These are phyloP conservation scores for Nitzschia putrida DNA, from an alignment of 108 stramenopile species.

Conservation along the genomic window DNA sequence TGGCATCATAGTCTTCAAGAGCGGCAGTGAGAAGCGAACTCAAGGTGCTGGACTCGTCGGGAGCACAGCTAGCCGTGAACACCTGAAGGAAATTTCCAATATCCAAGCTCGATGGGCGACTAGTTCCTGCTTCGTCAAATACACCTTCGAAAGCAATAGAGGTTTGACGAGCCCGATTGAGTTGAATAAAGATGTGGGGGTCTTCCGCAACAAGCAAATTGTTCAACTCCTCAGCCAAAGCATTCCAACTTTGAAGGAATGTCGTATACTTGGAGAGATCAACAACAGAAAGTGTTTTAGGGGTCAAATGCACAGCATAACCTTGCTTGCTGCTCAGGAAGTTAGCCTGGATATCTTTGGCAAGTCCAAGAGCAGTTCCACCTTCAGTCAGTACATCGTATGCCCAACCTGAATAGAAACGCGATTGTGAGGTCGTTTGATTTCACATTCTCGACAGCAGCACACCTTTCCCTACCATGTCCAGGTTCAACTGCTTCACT, in stretches of 20 bases:
- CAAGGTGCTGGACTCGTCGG: background rate
- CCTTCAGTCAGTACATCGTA: slow-evolving; percentile 9
- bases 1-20: slow-evolving; percentile 6
- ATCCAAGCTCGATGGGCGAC: slow-evolving; percentile 25
- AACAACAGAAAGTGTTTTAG: slow-evolving; percentile 37
- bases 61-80: slow-evolving; percentile 4
- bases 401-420: slow-evolving; percentile 22
- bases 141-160: slow-evolving; percentile 19
- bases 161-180: slow-evolving; percentile 13
- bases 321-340: slow-evolving; percentile 20
- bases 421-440: background rate
- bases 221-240: background rate
- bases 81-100: background rate
- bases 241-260: slow-evolving; percentile 26
- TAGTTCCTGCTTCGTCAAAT: slow-evolving; percentile 11
- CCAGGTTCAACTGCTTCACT: slow-evolving; percentile 36
- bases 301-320: slow-evolving; percentile 7
- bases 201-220: slow-evolving; percentile 3
- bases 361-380: slow-evolving; percentile 21
- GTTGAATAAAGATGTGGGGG: slow-evolving; percentile 1
- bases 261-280: slow-evolving; percentile 5
- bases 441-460: background rate
- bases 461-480: slow-evolving; percentile 13
- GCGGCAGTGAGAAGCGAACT: slow-evolving; percentile 1
- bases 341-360: slow-evolving; percentile 22